Evolutionary conservation across 2,329 filamentous ascomycete species (phyloP).

Genomic region (Ophiostoma sp.): DNA sequence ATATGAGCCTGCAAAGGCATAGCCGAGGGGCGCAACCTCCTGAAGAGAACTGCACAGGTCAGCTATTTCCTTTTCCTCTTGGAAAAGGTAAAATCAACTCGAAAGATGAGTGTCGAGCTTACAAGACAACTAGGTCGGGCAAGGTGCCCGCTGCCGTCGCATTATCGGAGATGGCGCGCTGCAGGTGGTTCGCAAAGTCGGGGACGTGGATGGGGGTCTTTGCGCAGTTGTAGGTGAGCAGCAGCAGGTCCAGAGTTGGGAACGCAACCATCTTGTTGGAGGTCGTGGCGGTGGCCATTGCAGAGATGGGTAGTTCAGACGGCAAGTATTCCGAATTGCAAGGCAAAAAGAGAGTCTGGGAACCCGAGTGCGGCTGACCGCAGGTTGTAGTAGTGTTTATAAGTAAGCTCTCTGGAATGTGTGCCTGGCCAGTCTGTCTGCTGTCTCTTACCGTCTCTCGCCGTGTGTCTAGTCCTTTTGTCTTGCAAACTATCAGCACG

Average conservation of each 20-base stretch:
- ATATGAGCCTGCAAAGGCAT: constrained; percentile 79
- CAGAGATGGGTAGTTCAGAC: neutral
- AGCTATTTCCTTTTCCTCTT: neutral
- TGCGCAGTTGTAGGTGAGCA: constrained; percentile 87
- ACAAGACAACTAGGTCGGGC: constrained; percentile 55
- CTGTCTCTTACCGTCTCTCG: neutral
- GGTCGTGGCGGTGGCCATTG: neutral
- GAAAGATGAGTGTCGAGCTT: constrained; percentile 34
- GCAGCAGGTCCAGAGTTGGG: constrained; percentile 60
- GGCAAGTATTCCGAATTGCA: neutral
- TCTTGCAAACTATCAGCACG: neutral
- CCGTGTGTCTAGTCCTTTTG: neutral
- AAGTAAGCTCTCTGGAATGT: neutral
- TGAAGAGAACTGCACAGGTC: constrained; percentile 62
- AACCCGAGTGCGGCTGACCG: neutral
- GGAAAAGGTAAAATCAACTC: neutral
- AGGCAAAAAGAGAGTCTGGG: neutral
- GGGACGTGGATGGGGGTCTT: constrained; percentile 64
- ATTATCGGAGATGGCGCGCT: constrained; percentile 46
- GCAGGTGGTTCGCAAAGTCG: constrained; percentile 66
- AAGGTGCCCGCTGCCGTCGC: constrained; percentile 37
- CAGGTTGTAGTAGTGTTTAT: neutral
- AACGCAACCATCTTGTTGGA: constrained; percentile 35
- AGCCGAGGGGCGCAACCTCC: constrained; percentile 79
- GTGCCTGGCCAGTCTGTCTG: neutral